Percentiles rank a stretch among this genome's conserved stretches.
These are phyloP conservation scores for Coriolopsis trogii DNA, from an alignment of 1,284 basidiomycete species.

Conservation along the genomic window DNA sequence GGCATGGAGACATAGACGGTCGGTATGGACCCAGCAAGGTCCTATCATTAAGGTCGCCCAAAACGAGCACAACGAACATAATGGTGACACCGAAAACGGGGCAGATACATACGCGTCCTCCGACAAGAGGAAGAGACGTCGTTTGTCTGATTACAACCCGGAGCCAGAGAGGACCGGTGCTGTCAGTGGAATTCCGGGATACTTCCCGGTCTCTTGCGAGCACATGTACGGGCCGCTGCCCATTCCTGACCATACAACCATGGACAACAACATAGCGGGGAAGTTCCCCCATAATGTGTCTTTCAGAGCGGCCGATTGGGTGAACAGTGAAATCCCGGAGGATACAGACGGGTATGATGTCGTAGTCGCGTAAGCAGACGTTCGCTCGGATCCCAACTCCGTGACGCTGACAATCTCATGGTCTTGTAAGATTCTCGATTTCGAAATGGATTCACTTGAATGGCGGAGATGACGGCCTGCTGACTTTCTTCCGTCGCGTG, in stretches of 20 bases:
- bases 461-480: slow-evolving; percentile 67
- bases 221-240: slow-evolving; percentile 75
- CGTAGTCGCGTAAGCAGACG: slow-evolving; percentile 65
- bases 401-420: too few relatives aligned
- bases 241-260: slow-evolving; percentile 45
- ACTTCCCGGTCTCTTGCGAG: slow-evolving; percentile 77
- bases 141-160: not conserved
- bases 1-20: slow-evolving; percentile 70
- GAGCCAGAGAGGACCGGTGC: not conserved
- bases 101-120: not conserved
- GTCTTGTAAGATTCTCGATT: slow-evolving; percentile 64
- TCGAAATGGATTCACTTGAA: slow-evolving; percentile 89
- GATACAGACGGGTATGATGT: slow-evolving; percentile 69
- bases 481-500: slow-evolving; percentile 63
- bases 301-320: slow-evolving; percentile 75
- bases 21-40: slow-evolving; percentile 69
- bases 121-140: slow-evolving; percentile 31
- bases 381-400: not conserved
- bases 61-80: not conserved
- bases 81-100: not conserved
- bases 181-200: too few relatives aligned
- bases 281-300: slow-evolving; percentile 75
- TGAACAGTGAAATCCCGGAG: slow-evolving; percentile 53
- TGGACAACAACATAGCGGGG: slow-evolving; percentile 32
- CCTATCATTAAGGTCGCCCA: slow-evolving; percentile 32